A percentile compares a stretch with the other conserved stretches of the same genome.
Conservation (phyloP, 768 basidiomycete genomes). For the Phlebiopsis flavidoalba region DNA sequence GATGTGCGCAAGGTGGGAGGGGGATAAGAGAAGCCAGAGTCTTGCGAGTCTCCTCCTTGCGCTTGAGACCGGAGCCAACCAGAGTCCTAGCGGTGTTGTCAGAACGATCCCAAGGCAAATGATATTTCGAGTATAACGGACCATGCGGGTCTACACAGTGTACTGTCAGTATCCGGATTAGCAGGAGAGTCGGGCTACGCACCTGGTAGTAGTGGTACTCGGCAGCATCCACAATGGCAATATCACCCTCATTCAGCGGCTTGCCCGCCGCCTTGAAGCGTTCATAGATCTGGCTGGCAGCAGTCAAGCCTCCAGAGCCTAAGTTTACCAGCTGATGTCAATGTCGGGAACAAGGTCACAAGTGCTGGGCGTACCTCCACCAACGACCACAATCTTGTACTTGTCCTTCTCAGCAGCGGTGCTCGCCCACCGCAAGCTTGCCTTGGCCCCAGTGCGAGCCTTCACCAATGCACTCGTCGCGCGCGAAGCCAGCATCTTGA, state of each 20-base stretch:
- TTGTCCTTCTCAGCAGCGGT: conserved; percentile 42
- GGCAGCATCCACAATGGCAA: conserved; percentile 81
- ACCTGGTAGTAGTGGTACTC: conserved; percentile 85
- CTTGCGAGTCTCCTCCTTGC: conserved; percentile 64
- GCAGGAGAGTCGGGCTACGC: conserved; percentile 13
- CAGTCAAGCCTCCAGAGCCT: conserved; percentile 81
- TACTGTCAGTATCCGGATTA: background rate
- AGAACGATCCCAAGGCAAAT: background rate
- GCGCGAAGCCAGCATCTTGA: conserved; percentile 15
- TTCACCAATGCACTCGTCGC: conserved; percentile 12
- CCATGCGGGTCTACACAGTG: conserved; percentile 79
- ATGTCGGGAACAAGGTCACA: background rate
- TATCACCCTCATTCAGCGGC: conserved; percentile 64
- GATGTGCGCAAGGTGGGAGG: conserved; percentile 66
- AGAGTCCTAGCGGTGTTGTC: conserved; percentile 61
- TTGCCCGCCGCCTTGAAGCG: conserved; percentile 70
- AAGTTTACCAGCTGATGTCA: background rate
- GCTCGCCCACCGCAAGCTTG: conserved; percentile 26
- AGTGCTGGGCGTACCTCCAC: conserved; percentile 56
- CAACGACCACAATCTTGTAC: conserved; percentile 82
- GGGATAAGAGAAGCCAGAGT: conserved; percentile 68
- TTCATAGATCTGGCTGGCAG: conserved; percentile 85
- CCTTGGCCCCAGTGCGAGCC: background rate
- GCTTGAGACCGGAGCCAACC: conserved; percentile 80
- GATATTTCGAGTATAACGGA: conserved; percentile 26